A percentile compares a stretch with the other conserved stretches of the same genome.
These are phyloP conservation scores for Diaporthe humulicola DNA, from an alignment of 2,329 filamentous ascomycete genomes.

Conservation along the genomic window DNA sequence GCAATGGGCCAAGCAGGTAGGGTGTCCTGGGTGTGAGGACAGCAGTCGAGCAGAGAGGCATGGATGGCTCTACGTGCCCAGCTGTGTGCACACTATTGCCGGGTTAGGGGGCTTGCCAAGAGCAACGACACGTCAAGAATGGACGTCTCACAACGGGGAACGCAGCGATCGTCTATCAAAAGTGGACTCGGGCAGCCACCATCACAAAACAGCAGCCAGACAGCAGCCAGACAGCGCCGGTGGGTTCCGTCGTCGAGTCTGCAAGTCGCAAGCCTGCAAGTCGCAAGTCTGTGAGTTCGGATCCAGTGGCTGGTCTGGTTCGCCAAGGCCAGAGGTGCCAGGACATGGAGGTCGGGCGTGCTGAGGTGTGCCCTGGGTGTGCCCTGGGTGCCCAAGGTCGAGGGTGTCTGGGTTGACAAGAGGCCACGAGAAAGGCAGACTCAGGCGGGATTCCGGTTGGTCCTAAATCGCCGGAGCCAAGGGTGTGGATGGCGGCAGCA, in stretches of 20 bases:
- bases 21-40: neutral
- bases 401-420: too few species aligned
- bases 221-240: slow-evolving; percentile 5
- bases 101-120: slow-evolving; percentile 18
- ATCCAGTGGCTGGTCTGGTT: slow-evolving; percentile 27
- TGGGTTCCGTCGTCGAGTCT: neutral
- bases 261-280: too few species aligned
- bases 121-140: slow-evolving; percentile 31
- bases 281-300: slow-evolving; percentile 16
- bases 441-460: slow-evolving; percentile 26
- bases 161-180: slow-evolving; percentile 22
- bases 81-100: neutral
- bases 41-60: neutral
- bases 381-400: too few species aligned
- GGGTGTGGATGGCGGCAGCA: slow-evolving; percentile 13
- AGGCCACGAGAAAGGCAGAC: too few species aligned
- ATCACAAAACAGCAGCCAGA: slow-evolving; percentile 2
- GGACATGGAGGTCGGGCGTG: slow-evolving; percentile 5
- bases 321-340: slow-evolving; percentile 15
- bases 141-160: slow-evolving; percentile 3
- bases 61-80: neutral
- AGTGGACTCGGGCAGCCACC: slow-evolving; percentile 26
- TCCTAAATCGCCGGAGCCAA: neutral
- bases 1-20: neutral
- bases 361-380: too few species aligned